Base-by-base conservation (phyloP, 1,284 basidiomycete genomes). In the Cryptococcus floricola region DNA sequence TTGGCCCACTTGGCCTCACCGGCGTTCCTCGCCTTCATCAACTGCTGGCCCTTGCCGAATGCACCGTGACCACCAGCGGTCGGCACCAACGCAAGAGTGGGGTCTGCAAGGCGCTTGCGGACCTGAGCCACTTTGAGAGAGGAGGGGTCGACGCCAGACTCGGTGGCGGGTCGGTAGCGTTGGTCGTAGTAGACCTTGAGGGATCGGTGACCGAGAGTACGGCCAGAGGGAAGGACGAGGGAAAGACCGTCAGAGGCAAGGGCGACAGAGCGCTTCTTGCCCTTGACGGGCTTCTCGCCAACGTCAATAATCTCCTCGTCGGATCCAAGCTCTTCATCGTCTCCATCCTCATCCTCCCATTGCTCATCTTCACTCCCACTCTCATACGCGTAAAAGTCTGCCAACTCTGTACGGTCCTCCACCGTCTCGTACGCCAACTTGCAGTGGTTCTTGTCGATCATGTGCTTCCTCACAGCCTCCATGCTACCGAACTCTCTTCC, bases 1-100 rank as follows among this genome's bases (percentile, higher is more conserved):
- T 87, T 91, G 14, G 95, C 96, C 77, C 97, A 89, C 57, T 83
- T 83, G 2, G 96, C 96, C 78, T 98, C 94, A 3, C 96, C 96
- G 13, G 84, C 83, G 78, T 98, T 98, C 47, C 91, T 82, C n/a
- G 91, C 93, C 73, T 88, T 91, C 59, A 96, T 83, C 12, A 92
- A 86, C 42, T 91, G 83, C 12, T 84, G 85, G 3, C 91, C 91
- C 9, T 77, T 77, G 2, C 91, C 91, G 69, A 82, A 92, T 3
- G 89, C 90, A 27, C 91, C 91, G 59, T 85, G 90, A 2, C 88
- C 92, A 49, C 89, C 91, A 64, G 83, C 87, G n/a, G 84, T 78
- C 0, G 93, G 90, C 1, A 96, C 86, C 34, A 96, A 80, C 0
- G 86, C 86, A 1, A 85, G 84, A 62, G 89, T 86, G 67, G 89